Conservation (phyloP, 345 rosid species). For the Turritis glabra region DNA sequence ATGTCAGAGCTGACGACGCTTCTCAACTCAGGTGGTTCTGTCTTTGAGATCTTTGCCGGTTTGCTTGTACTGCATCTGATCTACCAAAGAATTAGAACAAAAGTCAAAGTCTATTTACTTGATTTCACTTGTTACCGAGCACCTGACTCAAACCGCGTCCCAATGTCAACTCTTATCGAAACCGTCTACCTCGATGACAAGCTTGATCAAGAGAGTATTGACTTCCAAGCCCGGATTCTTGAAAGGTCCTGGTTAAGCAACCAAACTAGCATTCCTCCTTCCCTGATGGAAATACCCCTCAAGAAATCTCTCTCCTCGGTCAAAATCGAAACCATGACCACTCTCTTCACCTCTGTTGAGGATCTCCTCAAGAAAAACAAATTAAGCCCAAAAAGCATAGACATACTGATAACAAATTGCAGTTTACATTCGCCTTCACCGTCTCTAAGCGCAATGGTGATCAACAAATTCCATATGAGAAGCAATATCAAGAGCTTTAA, state of each 20-base stretch:
- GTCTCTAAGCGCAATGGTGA: conserved; percentile 58
- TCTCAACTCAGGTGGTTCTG: conserved; percentile 19
- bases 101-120: conserved; percentile 45
- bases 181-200: conserved; percentile 45
- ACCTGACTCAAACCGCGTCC: conserved; percentile 49
- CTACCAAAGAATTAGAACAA: conserved; percentile 33
- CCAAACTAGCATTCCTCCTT: conserved; percentile 55
- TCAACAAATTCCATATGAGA: conserved; percentile 56
- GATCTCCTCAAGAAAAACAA: conserved; percentile 49
- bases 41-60: conserved; percentile 6
- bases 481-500: conserved; percentile 63
- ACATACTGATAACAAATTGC: conserved; percentile 56
- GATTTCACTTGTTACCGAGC: conserved; percentile 63
- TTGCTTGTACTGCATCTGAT: conserved; percentile 23
- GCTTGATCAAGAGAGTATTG: conserved; percentile 50
- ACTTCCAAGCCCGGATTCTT: conserved; percentile 51
- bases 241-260: conserved; percentile 62
- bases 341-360: conserved; percentile 48
- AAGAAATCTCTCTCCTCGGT: conserved; percentile 42
- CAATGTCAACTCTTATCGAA: conserved; percentile 52
- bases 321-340: conserved; percentile 47
- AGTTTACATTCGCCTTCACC: conserved; percentile 60
- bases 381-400: conserved; percentile 48
- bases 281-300: conserved; percentile 47
- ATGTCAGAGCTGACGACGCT: conserved; percentile 27